These are phyloP conservation scores for Russula virescens DNA, from an alignment of 768 basidiomycete species.

Conservation along the genomic window DNA sequence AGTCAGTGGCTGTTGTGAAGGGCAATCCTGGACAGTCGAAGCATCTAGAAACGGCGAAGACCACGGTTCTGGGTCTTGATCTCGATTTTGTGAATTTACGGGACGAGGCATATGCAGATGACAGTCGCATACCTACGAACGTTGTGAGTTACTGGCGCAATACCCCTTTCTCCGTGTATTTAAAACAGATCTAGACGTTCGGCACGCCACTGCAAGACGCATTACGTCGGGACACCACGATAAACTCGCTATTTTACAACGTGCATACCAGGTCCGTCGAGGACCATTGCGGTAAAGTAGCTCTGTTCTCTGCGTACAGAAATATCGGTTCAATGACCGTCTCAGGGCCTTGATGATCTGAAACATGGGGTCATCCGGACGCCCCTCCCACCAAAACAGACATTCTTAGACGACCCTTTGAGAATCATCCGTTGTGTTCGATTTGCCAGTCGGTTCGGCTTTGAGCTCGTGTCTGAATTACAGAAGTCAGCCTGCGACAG, in stretches of 20 bases:
- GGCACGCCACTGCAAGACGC: slow-evolving; percentile 94
- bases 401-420: slow-evolving; percentile 91
- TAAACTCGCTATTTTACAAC: slow-evolving; percentile 96
- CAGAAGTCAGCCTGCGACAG: slow-evolving; percentile 53
- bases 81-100: slow-evolving; percentile 93
- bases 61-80: slow-evolving; percentile 72
- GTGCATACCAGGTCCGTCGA: slow-evolving; percentile 81
- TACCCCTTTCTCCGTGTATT: not conserved
- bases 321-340: not conserved
- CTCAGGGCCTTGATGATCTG: slow-evolving; percentile 81
- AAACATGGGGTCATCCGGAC: slow-evolving; percentile 76
- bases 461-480: slow-evolving; percentile 65
- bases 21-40: slow-evolving; percentile 97
- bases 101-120: slow-evolving; percentile 83
- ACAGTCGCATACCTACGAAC: slow-evolving; percentile 83
- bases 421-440: slow-evolving; percentile 86
- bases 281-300: slow-evolving; percentile 76
- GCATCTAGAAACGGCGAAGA: slow-evolving; percentile 92
- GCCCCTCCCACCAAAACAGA: slow-evolving; percentile 78
- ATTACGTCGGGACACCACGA: slow-evolving; percentile 84
- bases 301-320: not conserved
- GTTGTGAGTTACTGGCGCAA: slow-evolving; percentile 48
- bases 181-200: slow-evolving; percentile 51
- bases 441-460: slow-evolving; percentile 89
- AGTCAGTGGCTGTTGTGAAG: slow-evolving; percentile 74